These are phyloP conservation scores for Boletus subparvulus DNA, from an alignment of 768 basidiomycete species.

Conservation along the genomic window DNA sequence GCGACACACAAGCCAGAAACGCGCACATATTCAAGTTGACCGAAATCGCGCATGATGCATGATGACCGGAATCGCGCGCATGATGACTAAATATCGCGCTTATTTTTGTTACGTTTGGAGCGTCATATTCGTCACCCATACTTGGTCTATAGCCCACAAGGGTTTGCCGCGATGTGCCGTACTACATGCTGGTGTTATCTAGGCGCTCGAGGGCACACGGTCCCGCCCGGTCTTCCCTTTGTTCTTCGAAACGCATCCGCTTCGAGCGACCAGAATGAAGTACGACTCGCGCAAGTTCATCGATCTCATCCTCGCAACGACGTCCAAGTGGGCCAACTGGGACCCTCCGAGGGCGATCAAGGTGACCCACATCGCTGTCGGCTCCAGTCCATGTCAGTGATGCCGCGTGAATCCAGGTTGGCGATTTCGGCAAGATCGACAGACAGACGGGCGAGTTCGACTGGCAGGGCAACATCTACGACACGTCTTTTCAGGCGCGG, in stretches of 20 bases:
- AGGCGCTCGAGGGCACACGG: neutral
- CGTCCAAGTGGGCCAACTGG: neutral
- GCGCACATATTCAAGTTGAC: no score
- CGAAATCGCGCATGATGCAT: no score
- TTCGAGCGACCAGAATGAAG: neutral
- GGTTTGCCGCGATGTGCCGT: no score
- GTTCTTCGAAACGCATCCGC: neutral
- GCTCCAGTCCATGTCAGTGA: neutral
- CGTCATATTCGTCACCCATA: no score
- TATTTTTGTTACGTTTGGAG: no score
- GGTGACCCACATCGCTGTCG: neutral
- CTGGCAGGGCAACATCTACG: neutral
- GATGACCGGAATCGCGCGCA: no score
- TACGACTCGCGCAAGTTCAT: neutral
- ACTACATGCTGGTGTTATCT: neutral
- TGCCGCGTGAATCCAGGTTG: neutral
- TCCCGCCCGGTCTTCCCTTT: neutral
- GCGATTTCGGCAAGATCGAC: neutral
- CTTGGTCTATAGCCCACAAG: no score
- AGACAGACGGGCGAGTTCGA: neutral
- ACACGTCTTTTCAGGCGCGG: neutral
- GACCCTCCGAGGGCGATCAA: neutral
- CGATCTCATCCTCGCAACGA: neutral
- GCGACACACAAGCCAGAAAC: no score
- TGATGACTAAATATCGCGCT: no score